These are phyloP conservation scores for Rhodotorula taiwanensis DNA, from an alignment of 768 basidiomycete species.

Conservation along the genomic window DNA sequence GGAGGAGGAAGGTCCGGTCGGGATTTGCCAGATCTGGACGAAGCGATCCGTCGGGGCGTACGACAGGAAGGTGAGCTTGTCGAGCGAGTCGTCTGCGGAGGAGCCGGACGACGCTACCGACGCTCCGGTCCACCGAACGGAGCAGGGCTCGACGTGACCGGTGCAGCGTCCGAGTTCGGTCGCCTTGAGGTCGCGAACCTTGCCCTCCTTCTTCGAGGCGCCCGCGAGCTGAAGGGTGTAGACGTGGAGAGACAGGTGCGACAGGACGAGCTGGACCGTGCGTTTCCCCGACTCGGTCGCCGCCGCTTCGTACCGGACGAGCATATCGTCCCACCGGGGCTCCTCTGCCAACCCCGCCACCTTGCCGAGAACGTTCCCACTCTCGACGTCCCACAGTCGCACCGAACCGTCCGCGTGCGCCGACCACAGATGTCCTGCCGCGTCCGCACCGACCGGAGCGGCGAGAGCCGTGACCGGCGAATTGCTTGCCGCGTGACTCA, in stretches of 20 bases:
- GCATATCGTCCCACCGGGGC: constrained; percentile 27
- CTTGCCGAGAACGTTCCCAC: constrained; percentile 20
- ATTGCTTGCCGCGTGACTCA: constrained; percentile 23
- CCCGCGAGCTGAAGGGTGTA: constrained; percentile 23
- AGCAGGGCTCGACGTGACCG: constrained; percentile 32
- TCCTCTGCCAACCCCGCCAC: constrained; percentile 16
- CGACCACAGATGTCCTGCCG: constrained; percentile 29
- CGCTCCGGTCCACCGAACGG: constrained; percentile 19
- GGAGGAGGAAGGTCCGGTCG: constrained; percentile 9
- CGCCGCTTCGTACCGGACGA: constrained; percentile 27
- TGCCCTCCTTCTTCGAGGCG: constrained; percentile 34
- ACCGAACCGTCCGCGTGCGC: constrained; percentile 33
- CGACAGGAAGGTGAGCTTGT: constrained; percentile 31
- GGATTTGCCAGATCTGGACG: constrained; percentile 30
- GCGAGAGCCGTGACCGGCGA: constrained; percentile 34
- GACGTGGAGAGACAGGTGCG: constrained; percentile 29
- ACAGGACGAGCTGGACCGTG: constrained; percentile 27
- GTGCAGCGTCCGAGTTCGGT: constrained; percentile 28
- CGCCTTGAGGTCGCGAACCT: constrained; percentile 29
- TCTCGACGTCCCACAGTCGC: constrained; percentile 23
- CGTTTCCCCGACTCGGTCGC: constrained; percentile 10
- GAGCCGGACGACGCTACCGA: constrained; percentile 1
- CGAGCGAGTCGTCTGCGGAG: not conserved
- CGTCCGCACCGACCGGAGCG: constrained; percentile 5
- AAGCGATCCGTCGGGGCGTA: constrained; percentile 32